Evolutionary conservation across 192 early-diverging fungal species (phyloP).

Genomic region (Coemansia guatemalensis): DNA sequence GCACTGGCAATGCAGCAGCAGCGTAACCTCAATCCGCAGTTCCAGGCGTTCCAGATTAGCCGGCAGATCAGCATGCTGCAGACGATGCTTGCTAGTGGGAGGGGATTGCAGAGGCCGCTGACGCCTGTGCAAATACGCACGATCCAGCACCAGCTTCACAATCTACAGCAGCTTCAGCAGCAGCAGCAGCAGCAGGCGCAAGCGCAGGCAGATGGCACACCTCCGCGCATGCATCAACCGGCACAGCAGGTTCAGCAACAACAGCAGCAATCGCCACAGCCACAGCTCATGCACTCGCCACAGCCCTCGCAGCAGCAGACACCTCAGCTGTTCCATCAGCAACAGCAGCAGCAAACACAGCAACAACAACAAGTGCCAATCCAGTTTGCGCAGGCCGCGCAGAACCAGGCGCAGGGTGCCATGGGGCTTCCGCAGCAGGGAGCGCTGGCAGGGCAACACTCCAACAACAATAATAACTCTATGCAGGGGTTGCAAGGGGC

Average conservation of each 20-base stretch:
- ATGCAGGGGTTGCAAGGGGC: conserved; percentile 21
- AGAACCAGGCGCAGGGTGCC: conserved; percentile 19
- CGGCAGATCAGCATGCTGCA: conserved; percentile 34
- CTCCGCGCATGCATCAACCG: conserved; percentile 6
- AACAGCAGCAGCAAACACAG: conserved; percentile 15
- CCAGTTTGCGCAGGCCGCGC: conserved; percentile 16
- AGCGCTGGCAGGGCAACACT: conserved; percentile 3
- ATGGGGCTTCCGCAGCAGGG: conserved; percentile 20
- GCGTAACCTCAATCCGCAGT: conserved; percentile 11
- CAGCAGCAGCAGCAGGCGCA: conserved; percentile 23
- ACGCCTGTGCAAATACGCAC: conserved; percentile 24
- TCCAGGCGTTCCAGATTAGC: conserved; percentile 20
- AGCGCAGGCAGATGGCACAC: conserved; percentile 12
- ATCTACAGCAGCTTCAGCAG: conserved; percentile 18
- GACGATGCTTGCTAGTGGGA: conserved; percentile 26
- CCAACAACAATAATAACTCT: background rate
- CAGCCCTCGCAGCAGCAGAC: conserved; percentile 12
- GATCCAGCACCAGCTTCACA: conserved; percentile 43
- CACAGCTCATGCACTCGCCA: conserved; percentile 12
- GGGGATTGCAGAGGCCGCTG: conserved; percentile 31
- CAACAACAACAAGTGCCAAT: conserved; percentile 20
- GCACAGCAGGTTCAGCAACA: conserved; percentile 19
- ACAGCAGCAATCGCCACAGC: conserved; percentile 25
- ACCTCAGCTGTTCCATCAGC: conserved; percentile 17
- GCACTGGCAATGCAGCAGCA: conserved; percentile 48